These are phyloP conservation scores for Malus sylvestris DNA, from an alignment of 306 rosid species.

Conservation along the genomic window DNA sequence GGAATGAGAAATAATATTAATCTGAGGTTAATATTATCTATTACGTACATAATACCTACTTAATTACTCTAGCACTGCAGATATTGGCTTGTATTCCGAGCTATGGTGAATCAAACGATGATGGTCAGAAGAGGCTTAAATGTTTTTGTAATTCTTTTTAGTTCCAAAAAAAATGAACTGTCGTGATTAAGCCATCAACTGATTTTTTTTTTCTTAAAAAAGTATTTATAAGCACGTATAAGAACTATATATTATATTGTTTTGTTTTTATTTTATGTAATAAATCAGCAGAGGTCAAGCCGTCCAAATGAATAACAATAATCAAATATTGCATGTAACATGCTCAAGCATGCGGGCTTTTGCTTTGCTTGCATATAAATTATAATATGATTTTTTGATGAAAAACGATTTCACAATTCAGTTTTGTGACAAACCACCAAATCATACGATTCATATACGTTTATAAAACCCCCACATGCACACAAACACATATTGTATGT, in stretches of 20 bases:
- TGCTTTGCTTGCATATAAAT: background rate
- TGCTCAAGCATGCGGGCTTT: conserved; percentile 8
- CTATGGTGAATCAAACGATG: too few species aligned
- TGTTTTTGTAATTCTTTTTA: too few species aligned
- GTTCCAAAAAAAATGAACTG: rapidly evolving
- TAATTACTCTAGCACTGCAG: too few species aligned
- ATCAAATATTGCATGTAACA: background rate
- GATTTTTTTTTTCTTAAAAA: too few species aligned
- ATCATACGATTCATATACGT: background rate
- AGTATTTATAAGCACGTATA: too few species aligned
- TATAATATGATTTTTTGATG: background rate
- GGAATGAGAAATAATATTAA: background rate
- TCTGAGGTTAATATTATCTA: background rate
- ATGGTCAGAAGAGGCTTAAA: rapidly evolving
- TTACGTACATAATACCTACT: background rate
- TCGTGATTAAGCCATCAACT: too few species aligned
- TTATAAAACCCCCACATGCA: background rate
- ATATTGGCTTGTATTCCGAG: too few species aligned
- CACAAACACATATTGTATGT: background rate
- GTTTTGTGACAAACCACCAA: background rate
- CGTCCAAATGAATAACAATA: conserved; percentile 1
- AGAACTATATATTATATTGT: background rate
- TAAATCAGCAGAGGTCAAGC: conserved; percentile 8
- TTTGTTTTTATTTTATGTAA: background rate
- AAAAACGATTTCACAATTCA: background rate